A percentile compares a stretch with the other conserved stretches of the same genome.
These are phyloP conservation scores for Aspergillus kassunensis DNA, from an alignment of 495 filamentous ascomycete genomes.

Conservation along the genomic window DNA sequence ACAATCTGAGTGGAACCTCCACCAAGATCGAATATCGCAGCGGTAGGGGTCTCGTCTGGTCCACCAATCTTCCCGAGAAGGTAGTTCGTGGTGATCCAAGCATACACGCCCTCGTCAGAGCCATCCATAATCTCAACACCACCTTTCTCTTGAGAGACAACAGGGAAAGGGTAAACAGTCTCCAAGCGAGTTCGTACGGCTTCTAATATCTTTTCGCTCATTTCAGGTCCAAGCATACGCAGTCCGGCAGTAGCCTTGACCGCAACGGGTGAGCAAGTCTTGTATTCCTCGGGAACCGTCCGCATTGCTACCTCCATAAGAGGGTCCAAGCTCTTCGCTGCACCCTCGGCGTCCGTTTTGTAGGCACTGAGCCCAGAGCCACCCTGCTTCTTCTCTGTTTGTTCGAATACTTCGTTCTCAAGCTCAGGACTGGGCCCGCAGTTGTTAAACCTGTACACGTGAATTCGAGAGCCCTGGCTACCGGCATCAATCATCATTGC, in stretches of 20 bases:
- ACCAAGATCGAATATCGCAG: constrained; percentile 92
- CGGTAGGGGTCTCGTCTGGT: constrained; percentile 82
- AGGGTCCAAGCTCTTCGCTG: constrained; percentile 82
- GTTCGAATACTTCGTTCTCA: constrained; percentile 85
- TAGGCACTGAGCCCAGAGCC: constrained; percentile 86
- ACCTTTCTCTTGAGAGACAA: constrained; percentile 76
- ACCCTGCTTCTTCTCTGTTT: constrained; percentile 72
- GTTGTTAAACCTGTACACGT: constrained; percentile 99
- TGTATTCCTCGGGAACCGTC: constrained; percentile 79
- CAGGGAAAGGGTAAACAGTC: constrained; percentile 86
- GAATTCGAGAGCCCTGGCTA: constrained; percentile 94
- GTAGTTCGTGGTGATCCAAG: constrained; percentile 99
- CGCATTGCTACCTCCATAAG: constrained; percentile 81
- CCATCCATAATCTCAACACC: constrained; percentile 97
- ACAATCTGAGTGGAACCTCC: constrained; percentile 98
- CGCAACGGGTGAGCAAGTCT: constrained; percentile 82
- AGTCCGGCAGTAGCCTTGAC: constrained; percentile 96
- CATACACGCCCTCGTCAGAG: constrained; percentile 94
- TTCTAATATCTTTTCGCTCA: constrained; percentile 77
- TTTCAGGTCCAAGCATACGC: constrained; percentile 75
- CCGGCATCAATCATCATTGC: constrained; percentile 98
- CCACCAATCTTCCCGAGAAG: constrained; percentile 95
- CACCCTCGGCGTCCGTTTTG: constrained; percentile 75
- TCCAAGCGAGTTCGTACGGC: constrained; percentile 83
- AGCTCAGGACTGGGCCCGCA: constrained; percentile 94